Evolutionary conservation across 768 basidiomycete genomes (phyloP).

Genomic region (Termitomyces sp.): DNA sequence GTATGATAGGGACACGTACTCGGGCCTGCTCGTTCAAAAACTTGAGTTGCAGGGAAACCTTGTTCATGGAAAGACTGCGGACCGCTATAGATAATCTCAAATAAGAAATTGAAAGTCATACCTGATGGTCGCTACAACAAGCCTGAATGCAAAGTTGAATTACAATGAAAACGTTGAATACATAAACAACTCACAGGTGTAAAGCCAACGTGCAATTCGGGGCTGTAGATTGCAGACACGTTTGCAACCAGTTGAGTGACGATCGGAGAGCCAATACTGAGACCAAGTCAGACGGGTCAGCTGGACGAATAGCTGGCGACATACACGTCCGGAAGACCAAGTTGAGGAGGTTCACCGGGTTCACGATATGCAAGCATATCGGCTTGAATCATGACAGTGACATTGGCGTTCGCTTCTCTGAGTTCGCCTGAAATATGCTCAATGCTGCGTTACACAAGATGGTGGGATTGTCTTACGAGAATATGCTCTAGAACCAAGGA

Average conservation of each 20-base stretch:
- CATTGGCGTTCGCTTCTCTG: conserved; percentile 52
- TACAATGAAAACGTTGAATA: not conserved
- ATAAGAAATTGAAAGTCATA: conserved; percentile 17
- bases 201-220: conserved; percentile 69
- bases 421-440: conserved; percentile 46
- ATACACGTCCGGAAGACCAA: conserved; percentile 74
- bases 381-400: conserved; percentile 85
- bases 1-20: conserved; percentile 36
- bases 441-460: not conserved
- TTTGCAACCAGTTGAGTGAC: conserved; percentile 74
- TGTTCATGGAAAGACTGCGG: conserved; percentile 72
- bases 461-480: conserved; percentile 53
- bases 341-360: conserved; percentile 74
- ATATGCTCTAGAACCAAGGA: conserved; percentile 75
- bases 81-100: not conserved
- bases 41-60: conserved; percentile 83
- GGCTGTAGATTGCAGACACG: conserved; percentile 76
- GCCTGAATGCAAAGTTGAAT: conserved; percentile 34
- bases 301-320: conserved; percentile 18
- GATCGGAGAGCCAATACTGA: conserved; percentile 76
- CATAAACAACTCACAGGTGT: conserved; percentile 44
- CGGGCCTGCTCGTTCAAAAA: conserved; percentile 84
- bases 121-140: conserved; percentile 93
- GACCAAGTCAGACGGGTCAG: conserved; percentile 1
- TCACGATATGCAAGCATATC: conserved; percentile 90